Evolutionary conservation across 371 early-diverging fungal genomes (phyloP).

Genomic region (Nematocida minor): DNA sequence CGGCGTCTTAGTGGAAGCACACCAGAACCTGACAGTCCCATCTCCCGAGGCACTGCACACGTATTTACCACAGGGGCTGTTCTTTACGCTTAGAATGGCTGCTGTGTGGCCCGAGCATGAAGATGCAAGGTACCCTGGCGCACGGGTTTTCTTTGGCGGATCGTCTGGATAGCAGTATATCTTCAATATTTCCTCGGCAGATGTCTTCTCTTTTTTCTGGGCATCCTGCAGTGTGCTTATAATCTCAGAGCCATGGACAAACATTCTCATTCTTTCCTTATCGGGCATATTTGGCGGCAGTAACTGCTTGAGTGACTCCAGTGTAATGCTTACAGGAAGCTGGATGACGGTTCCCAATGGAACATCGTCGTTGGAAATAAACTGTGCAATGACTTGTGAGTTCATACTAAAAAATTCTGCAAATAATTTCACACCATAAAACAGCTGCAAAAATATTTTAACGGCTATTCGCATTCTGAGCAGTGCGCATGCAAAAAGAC

Average conservation of each 20-base stretch:
- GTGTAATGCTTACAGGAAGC: slow-evolving; percentile 21
- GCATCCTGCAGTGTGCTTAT: slow-evolving; percentile 22
- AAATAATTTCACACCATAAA: background rate
- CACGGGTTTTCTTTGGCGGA: slow-evolving; percentile 36
- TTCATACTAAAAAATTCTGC: slow-evolving; percentile 43
- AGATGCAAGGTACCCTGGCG: slow-evolving; percentile 47
- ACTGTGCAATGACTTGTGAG: slow-evolving; percentile 50
- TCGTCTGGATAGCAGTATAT: slow-evolving; percentile 54
- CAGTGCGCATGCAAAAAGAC: background rate
- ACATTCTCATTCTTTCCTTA: slow-evolving; percentile 21
- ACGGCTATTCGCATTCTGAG: background rate
- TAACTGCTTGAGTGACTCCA: slow-evolving; percentile 18
- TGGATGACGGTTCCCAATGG: slow-evolving; percentile 24
- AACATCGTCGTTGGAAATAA: slow-evolving; percentile 40
- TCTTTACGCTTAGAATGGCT: slow-evolving; percentile 83
- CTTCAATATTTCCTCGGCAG: slow-evolving; percentile 25
- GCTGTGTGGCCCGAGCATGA: slow-evolving; percentile 72
- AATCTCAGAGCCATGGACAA: slow-evolving; percentile 39
- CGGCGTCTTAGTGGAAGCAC: slow-evolving; percentile 71
- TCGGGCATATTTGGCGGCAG: slow-evolving; percentile 8
- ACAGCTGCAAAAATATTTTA: background rate
- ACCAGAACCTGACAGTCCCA: slow-evolving; percentile 87
- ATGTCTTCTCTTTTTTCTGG: background rate
- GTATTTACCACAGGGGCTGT: slow-evolving; percentile 69
- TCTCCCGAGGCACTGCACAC: slow-evolving; percentile 83